Conservation (phyloP, 495 filamentous ascomycete genomes). For the Neurospora sp. region DNA sequence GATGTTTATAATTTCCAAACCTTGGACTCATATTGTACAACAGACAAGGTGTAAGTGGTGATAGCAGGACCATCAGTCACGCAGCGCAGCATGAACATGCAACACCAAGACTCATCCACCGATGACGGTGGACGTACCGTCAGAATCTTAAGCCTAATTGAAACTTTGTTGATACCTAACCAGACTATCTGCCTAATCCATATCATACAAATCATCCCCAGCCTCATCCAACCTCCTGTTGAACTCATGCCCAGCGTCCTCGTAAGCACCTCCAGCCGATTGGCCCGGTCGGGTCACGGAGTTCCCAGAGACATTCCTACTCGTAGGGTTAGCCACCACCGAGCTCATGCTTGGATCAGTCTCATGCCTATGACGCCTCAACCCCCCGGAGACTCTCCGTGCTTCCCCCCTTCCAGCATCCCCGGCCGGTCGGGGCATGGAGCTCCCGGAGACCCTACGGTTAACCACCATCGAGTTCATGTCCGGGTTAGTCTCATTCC, state of each 20-base stretch:
- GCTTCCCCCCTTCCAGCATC: no score
- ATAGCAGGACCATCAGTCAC: no score
- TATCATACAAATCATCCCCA: not conserved
- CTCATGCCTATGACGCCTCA: not conserved
- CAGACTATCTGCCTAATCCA: not conserved
- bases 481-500: not conserved
- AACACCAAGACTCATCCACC: no score
- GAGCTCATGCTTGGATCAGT: not conserved
- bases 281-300: not conserved
- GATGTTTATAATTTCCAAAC: not conserved
- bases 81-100: no score
- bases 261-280: not conserved
- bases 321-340: not conserved
- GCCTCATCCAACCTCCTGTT: not conserved
- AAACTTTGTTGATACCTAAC: not conserved
- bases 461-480: not conserved
- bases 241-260: not conserved
- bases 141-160: no score
- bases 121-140: not conserved
- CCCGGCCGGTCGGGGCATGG: not conserved
- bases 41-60: no score
- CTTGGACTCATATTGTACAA: rapidly evolving
- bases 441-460: not conserved
- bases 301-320: not conserved
- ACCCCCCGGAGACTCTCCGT: not conserved